Conservation (phyloP, 495 filamentous ascomycete species). For the Recurvomyces mirabilis region DNA sequence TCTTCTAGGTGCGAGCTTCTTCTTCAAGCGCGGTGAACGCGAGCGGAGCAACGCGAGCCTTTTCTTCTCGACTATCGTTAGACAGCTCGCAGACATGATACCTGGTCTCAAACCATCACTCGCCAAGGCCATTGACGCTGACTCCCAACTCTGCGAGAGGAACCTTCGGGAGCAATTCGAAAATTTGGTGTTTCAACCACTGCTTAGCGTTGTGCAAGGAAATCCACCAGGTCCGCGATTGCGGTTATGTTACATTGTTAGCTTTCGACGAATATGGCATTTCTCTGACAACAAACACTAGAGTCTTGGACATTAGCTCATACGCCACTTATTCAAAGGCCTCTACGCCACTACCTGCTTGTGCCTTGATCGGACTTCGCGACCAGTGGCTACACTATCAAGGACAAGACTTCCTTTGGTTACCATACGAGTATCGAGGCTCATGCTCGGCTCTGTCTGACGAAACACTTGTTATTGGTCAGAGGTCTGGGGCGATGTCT, state of each 20-base stretch:
- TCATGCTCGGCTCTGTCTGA: no score
- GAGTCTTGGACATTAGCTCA: no score
- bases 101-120: background rate
- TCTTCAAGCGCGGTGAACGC: constrained; percentile 23
- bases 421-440: background rate
- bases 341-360: background rate
- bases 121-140: background rate
- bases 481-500: no score
- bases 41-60: constrained; percentile 15
- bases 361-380: background rate
- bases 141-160: background rate
- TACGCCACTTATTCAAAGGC: background rate
- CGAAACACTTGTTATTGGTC: no score
- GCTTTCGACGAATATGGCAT: constrained; percentile 28
- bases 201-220: background rate
- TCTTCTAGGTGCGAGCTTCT: constrained; percentile 24
- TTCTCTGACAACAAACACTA: constrained; percentile 20
- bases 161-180: background rate
- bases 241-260: constrained; percentile 25
- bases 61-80: constrained; percentile 23
- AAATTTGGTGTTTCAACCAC: background rate
- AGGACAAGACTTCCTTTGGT: background rate
- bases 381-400: background rate
- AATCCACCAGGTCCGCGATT: background rate
- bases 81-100: background rate